Percentiles rank a stretch among this genome's conserved stretches.
Evolutionary conservation across 208 protist genomes (phyloP).

Genomic region (Crithidia expoeki): DNA sequence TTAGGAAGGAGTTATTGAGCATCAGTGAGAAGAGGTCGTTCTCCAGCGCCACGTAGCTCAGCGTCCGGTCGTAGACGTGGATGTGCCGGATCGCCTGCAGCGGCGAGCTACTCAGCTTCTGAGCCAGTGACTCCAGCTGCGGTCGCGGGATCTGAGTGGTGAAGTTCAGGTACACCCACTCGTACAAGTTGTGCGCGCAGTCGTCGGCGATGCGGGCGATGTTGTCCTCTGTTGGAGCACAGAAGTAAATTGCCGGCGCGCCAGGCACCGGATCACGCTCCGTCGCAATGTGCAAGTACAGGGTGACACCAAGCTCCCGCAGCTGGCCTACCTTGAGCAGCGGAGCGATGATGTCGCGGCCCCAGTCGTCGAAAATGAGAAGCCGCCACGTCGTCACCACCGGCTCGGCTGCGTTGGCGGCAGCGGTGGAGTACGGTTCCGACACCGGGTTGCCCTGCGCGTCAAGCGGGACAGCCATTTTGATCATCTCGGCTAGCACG

Average conservation of each 20-base stretch:
- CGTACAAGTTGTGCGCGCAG: slow-evolving; percentile 76
- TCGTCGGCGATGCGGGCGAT: slow-evolving; percentile 76
- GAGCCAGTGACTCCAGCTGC: slow-evolving; percentile 76
- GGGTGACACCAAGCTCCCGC: slow-evolving; percentile 86
- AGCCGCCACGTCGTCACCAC: slow-evolving; percentile 74
- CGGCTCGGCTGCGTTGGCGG: slow-evolving; percentile 24
- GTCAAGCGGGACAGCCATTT: slow-evolving; percentile 62
- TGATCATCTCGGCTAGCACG: slow-evolving; percentile 78
- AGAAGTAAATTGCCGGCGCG: slow-evolving; percentile 92
- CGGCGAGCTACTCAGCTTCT: slow-evolving; percentile 47
- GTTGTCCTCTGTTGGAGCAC: slow-evolving; percentile 87
- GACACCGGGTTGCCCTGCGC: slow-evolving; percentile 39
- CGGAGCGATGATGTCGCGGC: slow-evolving; percentile 88
- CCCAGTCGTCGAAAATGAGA: slow-evolving; percentile 90
- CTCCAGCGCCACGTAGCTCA: slow-evolving; percentile 85
- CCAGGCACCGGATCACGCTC: slow-evolving; percentile 85
- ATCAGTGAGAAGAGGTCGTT: slow-evolving; percentile 89
- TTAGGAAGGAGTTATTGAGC: slow-evolving; percentile 72
- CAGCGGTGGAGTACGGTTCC: slow-evolving; percentile 28
- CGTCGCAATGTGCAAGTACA: slow-evolving; percentile 87
- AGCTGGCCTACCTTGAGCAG: slow-evolving; percentile 88
- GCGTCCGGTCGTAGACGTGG: slow-evolving; percentile 79
- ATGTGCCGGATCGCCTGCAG: slow-evolving; percentile 82
- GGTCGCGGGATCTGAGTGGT: slow-evolving; percentile 72
- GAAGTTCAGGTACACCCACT: slow-evolving; percentile 92